phyloP scores from a whole-genome alignment of 148 eudicot species.

The Vaccinium corymbosum region DNA sequence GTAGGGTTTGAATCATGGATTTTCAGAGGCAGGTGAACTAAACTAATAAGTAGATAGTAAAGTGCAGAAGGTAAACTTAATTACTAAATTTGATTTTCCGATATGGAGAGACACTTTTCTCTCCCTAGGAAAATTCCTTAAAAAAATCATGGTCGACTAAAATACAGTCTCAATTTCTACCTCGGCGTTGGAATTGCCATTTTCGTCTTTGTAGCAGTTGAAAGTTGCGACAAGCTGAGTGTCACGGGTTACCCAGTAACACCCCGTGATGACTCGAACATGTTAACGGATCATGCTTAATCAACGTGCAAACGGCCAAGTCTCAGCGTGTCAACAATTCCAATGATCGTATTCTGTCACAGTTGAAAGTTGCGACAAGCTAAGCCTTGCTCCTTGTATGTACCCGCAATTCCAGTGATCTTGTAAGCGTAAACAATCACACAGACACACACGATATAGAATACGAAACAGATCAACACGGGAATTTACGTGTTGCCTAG shows the following conservation, averaged over 20 bases:
- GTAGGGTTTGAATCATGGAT: background rate
- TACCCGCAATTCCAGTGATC: slow-evolving; percentile 60
- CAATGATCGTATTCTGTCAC: background rate
- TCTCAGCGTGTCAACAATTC: too few species aligned
- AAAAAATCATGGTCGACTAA: background rate
- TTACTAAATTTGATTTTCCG: background rate
- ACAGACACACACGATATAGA: too few species aligned
- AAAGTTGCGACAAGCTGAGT: too few species aligned
- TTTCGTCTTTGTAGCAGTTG: slow-evolving; percentile 49
- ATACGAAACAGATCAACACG: too few species aligned
- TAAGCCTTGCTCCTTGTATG: slow-evolving; percentile 74
- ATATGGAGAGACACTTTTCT: background rate
- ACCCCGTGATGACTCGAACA: too few species aligned
- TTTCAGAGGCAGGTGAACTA: background rate
- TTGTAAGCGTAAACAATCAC: slow-evolving; percentile 6
- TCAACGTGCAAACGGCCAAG: too few species aligned
- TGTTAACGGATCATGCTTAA: too few species aligned
- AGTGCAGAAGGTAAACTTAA: background rate
- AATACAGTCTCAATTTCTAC: slow-evolving; percentile 19
- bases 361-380: slow-evolving; percentile 67
- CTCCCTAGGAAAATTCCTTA: background rate
- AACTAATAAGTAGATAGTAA: background rate
- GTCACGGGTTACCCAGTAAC: too few species aligned
- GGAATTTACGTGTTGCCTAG: too few species aligned
- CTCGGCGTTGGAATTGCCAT: slow-evolving; percentile 65